Evolutionary conservation across 805 yeast species (phyloP), one percentile per base, ranked within the genome.

Genomic region (Candida sanyiensis): DNA sequence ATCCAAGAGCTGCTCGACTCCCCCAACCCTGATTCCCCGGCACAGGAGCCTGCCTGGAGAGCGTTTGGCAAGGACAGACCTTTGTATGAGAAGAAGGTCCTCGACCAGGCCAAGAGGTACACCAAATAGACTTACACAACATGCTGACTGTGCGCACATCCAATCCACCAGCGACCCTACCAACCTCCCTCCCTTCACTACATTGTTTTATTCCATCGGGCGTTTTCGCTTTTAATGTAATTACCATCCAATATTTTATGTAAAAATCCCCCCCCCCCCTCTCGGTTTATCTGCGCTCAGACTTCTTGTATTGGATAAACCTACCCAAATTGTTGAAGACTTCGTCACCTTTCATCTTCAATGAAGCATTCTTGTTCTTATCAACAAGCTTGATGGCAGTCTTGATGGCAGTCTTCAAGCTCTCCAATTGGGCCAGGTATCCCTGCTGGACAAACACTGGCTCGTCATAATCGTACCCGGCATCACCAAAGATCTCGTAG

Each of bases 21-120:
- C 26, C 99, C 99, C 26, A 93, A 93, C 57, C 95, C 95, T 17
- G 80, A 80, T 45, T 88, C 97, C 0, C 98, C 98, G 3, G 98
- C 98, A 0, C 98, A 93, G 63, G 93, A 87, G 49, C 95, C 95
- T 3, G 97, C 98, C 2, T 93, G 89, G 86, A 81, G 81, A 60
- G 86, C 90, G 1, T 89, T 76, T 56, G 73, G 75, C 15, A 77
- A 76, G 56, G 85, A 87, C 57, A 73, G 73, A 53, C 66, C 69
- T 0, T 64, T 72, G 29, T 93, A 93, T 59, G 86, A 81, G 42
- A 76, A 75, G 58, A 82, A 77, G 52, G 95, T 93, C 21, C 65
- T 64, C 47, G 86, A 84, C 47, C 97, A 93, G 63, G 87, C 93
- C 7, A 72, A 74, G 55, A 73, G 69, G 56, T 90, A 83, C 57